phyloP scores from a whole-genome alignment of 345 rosid genomes.

The Acer campestre region DNA sequence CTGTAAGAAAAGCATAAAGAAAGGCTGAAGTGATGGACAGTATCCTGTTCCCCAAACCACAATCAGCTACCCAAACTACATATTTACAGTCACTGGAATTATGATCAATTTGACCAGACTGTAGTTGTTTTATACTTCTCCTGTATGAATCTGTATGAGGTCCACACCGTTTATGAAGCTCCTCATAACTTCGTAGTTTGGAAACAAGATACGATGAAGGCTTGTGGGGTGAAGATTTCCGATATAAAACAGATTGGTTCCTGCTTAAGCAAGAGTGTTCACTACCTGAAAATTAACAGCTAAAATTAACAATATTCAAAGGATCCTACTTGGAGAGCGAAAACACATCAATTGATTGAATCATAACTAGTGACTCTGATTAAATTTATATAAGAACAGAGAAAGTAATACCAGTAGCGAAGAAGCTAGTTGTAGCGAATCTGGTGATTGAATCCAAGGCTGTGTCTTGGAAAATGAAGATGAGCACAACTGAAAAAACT shows the following conservation, averaged over 20 bases:
- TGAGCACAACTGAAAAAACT: not conserved
- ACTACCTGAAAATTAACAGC: conserved; percentile 10
- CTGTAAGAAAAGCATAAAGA: conserved; percentile 21
- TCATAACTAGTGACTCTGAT: no score
- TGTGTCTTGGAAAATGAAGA: not conserved
- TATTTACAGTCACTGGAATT: conserved; percentile 12
- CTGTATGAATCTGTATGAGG: conserved; percentile 14
- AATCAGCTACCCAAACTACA: conserved; percentile 18
- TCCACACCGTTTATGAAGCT: conserved; percentile 19
- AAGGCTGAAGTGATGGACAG: conserved; percentile 21
- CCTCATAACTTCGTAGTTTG: conserved; percentile 17
- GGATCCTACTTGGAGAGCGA: not conserved
- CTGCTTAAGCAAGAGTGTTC: conserved; percentile 16
- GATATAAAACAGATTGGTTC: conserved; percentile 8
- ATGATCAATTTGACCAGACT: conserved; percentile 18
- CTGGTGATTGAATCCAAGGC: not conserved
- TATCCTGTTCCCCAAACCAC: conserved; percentile 24
- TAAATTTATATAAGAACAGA: no score
- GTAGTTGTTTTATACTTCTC: conserved; percentile 7
- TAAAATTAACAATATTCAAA: not conserved
- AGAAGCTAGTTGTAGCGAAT: not conserved
- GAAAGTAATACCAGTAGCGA: not conserved
- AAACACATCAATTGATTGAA: no score
- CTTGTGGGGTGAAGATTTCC: conserved; percentile 14
- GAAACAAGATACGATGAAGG: conserved; percentile 20